These are phyloP conservation scores for Aspergillus jensenii DNA, from an alignment of 2,329 filamentous ascomycete species.

Conservation along the genomic window DNA sequence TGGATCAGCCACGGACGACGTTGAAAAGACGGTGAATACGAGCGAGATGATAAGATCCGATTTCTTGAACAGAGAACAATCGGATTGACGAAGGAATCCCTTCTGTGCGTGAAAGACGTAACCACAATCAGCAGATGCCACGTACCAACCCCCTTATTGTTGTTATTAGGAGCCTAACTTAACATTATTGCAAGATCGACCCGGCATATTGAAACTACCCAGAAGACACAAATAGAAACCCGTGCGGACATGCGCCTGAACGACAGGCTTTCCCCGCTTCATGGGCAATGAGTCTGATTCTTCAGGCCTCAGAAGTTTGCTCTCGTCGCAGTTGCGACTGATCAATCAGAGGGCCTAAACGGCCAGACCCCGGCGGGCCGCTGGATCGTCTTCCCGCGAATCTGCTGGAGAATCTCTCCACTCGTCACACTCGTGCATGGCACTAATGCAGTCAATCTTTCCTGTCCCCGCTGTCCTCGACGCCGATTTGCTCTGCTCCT, in stretches of 20 bases:
- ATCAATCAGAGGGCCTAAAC: constrained; percentile 15
- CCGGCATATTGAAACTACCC: neutral
- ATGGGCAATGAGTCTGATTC: neutral
- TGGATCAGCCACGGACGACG: neutral
- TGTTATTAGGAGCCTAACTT: neutral
- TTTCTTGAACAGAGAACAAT: neutral
- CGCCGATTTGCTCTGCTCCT: constrained; percentile 10
- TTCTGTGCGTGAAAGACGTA: neutral
- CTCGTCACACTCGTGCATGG: constrained; percentile 18
- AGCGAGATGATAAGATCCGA: neutral
- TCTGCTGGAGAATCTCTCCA: constrained; percentile 19
- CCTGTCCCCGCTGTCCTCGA: constrained; percentile 5
- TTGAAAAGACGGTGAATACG: constrained; percentile 12
- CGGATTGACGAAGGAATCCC: neutral
- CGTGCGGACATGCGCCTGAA: neutral
- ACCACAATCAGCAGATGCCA: neutral
- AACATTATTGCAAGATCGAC: neutral
- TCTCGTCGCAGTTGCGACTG: neutral
- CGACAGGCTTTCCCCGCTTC: constrained; percentile 4
- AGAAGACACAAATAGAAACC: constrained; percentile 10
- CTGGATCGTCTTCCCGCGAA: constrained; percentile 22
- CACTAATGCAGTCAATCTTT: constrained; percentile 14
- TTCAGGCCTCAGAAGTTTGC: constrained; percentile 6
- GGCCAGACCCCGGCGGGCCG: constrained; percentile 14
- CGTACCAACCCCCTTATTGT: neutral